phyloP scores from a whole-genome alignment of 2,329 filamentous ascomycete genomes.

The Aspergillus sp. region DNA sequence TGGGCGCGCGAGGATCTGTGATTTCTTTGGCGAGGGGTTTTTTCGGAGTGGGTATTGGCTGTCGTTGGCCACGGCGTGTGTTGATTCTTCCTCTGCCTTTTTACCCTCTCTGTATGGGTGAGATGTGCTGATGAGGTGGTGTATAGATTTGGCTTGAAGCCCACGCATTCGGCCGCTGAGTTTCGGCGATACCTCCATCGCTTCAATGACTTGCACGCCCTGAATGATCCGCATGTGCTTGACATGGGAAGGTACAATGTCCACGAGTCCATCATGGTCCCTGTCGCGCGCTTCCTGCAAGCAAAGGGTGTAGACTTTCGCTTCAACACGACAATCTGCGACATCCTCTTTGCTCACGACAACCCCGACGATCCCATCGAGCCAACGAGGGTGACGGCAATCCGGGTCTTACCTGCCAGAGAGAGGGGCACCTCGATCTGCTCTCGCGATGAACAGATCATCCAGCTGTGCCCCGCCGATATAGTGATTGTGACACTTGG shows the following conservation, averaged over 20 bases:
- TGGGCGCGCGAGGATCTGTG: conserved; percentile 23
- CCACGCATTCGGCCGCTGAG: conserved; percentile 35
- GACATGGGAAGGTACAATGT: conserved; percentile 31
- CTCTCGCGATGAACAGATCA: conserved; percentile 17
- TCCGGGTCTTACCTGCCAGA: not conserved
- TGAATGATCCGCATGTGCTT: conserved; percentile 24
- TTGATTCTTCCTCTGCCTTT: not conserved
- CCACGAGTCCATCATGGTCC: conserved; percentile 32
- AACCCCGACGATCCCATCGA: not conserved
- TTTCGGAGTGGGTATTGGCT: conserved; percentile 35
- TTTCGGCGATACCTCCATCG: conserved; percentile 31
- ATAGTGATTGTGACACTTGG: conserved; percentile 48
- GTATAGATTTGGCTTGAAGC: conserved; percentile 33
- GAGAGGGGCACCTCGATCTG: not conserved
- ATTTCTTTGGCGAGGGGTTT: conserved; percentile 26
- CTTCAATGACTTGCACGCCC: conserved; percentile 28
- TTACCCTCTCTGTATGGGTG: too few species aligned
- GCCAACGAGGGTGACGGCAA: conserved; percentile 2
- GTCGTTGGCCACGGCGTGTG: conserved; percentile 29
- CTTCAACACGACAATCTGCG: conserved; percentile 30
- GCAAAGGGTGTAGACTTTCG: conserved; percentile 33
- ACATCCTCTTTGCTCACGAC: conserved; percentile 28
- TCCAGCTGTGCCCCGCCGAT: conserved; percentile 36
- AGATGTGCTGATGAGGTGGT: not conserved
- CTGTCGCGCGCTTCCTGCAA: conserved; percentile 30